These are phyloP conservation scores for Diutina catenulata DNA, from an alignment of 1,139 yeast species.

Conservation along the genomic window DNA sequence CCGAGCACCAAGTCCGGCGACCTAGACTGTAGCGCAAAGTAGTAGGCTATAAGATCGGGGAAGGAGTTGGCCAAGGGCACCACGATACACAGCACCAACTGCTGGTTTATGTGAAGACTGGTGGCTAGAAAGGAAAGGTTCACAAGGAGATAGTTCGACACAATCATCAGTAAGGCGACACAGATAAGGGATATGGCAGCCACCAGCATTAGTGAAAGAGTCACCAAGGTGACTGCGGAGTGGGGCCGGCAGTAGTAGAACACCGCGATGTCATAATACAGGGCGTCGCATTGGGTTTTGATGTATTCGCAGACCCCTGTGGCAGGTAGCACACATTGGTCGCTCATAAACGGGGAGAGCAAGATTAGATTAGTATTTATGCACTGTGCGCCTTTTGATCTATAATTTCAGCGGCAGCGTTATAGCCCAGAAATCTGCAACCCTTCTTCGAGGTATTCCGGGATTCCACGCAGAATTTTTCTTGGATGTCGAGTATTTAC, in stretches of 20 bases:
- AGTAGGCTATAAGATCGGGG: conserved; percentile 29
- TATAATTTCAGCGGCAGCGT: too few relatives aligned
- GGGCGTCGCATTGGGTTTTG: conserved; percentile 14
- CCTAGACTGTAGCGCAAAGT: conserved; percentile 19
- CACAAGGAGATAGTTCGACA: conserved; percentile 24
- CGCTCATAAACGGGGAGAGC: not conserved
- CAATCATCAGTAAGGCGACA: conserved; percentile 20
- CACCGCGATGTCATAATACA: conserved; percentile 17
- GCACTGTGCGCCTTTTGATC: too few relatives aligned
- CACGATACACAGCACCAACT: conserved; percentile 23
- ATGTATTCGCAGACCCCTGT: conserved; percentile 13
- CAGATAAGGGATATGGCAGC: conserved; percentile 13
- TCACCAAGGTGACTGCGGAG: conserved; percentile 9
- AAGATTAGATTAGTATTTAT: too few relatives aligned
- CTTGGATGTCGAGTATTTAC: too few relatives aligned
- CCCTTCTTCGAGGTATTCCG: too few relatives aligned
- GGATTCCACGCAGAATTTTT: too few relatives aligned
- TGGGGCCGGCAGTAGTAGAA: conserved; percentile 16
- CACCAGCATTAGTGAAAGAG: conserved; percentile 12
- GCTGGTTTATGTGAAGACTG: conserved; percentile 17
- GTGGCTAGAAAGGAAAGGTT: conserved; percentile 21
- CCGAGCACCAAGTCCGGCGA: conserved; percentile 29
- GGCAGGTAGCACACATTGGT: conserved; percentile 3
- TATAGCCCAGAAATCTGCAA: too few relatives aligned
- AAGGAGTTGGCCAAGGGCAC: conserved; percentile 29